phyloP scores from a whole-genome alignment of 352 stramenopile species.

The Phytophthora quininea region DNA sequence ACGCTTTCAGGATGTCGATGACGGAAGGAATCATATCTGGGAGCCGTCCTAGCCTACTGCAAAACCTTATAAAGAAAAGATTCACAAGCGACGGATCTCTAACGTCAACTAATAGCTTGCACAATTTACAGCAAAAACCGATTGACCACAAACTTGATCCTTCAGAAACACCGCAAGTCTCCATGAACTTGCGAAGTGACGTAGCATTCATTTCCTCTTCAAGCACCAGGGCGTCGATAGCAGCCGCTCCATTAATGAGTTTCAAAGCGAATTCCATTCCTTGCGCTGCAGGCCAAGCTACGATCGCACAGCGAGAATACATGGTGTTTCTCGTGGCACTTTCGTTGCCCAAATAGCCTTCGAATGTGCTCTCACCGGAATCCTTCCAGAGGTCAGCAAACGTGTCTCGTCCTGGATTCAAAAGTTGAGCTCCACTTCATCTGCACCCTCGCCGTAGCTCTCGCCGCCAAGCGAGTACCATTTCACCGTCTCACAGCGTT shows the following conservation, averaged over 20 bases:
- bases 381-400: conserved; percentile 12
- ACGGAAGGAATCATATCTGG: conserved; percentile 6
- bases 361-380: conserved; percentile 15
- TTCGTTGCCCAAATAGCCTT: conserved; percentile 16
- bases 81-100: not conserved
- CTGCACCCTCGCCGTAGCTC: not conserved
- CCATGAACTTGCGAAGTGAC: conserved; percentile 10
- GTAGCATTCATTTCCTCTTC: conserved; percentile 1
- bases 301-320: conserved; percentile 21
- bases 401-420: conserved; percentile 24
- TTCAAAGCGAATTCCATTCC: conserved; percentile 4
- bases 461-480: conserved; percentile 15
- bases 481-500: conserved; percentile 10
- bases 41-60: not conserved
- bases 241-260: conserved; percentile 10
- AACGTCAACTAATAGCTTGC: not conserved
- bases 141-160: not conserved
- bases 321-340: conserved; percentile 18
- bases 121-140: not conserved
- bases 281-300: conserved; percentile 12
- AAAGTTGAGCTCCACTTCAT: conserved; percentile 9
- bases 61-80: not conserved
- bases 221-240: not conserved
- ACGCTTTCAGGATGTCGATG: not conserved
- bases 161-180: not conserved